These are phyloP conservation scores for Diaporthe sp. DNA, from an alignment of 2,329 filamentous ascomycete species.

Conservation along the genomic window DNA sequence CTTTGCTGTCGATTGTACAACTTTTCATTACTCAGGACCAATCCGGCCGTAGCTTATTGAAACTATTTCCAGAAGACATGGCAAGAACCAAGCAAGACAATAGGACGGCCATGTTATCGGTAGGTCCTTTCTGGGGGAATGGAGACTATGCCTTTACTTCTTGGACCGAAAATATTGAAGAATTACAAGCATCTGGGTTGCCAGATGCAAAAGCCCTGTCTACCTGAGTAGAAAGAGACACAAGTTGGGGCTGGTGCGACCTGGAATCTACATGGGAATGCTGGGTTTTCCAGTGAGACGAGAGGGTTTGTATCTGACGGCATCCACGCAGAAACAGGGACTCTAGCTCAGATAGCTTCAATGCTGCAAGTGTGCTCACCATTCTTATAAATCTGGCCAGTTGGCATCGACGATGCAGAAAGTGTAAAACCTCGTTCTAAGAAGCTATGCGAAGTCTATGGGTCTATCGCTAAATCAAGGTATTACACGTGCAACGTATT, in stretches of 20 bases:
- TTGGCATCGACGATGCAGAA: not conserved
- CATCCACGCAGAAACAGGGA: not conserved
- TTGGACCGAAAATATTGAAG: no score
- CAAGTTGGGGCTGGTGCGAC: not conserved
- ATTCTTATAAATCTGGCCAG: not conserved
- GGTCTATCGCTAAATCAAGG: not conserved
- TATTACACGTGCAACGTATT: not conserved
- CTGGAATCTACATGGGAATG: not conserved
- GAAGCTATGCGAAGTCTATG: conserved; percentile 6
- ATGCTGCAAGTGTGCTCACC: not conserved
- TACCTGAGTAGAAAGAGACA: not conserved
- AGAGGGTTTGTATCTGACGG: not conserved
- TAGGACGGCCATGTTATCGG: not conserved
- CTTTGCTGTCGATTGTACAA: not conserved
- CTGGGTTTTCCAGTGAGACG: not conserved
- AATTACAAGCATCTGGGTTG: not conserved
- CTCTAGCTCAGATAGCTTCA: not conserved
- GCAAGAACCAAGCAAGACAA: not conserved
- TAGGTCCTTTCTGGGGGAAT: not conserved
- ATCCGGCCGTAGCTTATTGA: not conserved
- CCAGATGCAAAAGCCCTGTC: not conserved
- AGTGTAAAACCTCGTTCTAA: not conserved
- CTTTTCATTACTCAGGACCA: not conserved
- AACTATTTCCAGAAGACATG: not conserved
- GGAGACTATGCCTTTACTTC: not conserved